These are phyloP conservation scores for Fusarium piperis DNA, from an alignment of 2,329 filamentous ascomycete species.

Conservation along the genomic window DNA sequence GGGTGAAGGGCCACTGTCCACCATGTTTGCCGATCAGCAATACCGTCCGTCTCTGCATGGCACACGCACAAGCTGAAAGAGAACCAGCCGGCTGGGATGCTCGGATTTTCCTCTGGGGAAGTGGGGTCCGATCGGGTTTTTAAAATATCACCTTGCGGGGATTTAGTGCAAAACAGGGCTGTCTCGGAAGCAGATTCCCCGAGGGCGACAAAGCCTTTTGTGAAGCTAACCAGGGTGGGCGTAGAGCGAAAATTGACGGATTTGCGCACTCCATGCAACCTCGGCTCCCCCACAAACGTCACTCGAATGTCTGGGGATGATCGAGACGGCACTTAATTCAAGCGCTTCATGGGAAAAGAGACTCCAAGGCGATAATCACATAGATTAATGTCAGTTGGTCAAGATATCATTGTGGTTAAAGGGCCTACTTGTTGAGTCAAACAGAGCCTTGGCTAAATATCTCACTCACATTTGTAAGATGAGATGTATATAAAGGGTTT, in stretches of 20 bases:
- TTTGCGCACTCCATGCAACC: not conserved
- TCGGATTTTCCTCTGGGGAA: not conserved
- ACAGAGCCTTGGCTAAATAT: too few relatives aligned
- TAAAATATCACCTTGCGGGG: not conserved
- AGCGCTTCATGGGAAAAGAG: not conserved
- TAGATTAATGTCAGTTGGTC: not conserved
- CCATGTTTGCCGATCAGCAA: not conserved
- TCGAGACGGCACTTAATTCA: not conserved
- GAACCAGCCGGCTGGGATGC: not conserved
- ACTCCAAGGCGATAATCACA: not conserved
- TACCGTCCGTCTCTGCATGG: not conserved
- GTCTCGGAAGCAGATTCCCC: not conserved
- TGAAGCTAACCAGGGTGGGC: not conserved
- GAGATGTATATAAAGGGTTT: too few relatives aligned
- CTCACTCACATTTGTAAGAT: too few relatives aligned
- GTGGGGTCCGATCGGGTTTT: not conserved
- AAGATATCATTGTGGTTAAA: too few relatives aligned
- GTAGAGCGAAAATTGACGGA: not conserved
- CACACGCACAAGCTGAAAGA: not conserved
- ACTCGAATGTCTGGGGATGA: not conserved
- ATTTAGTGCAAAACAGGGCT: not conserved
- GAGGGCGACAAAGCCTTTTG: not conserved
- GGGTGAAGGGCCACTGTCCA: not conserved
- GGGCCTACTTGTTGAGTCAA: too few relatives aligned
- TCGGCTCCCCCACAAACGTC: not conserved